phyloP scores from a whole-genome alignment of 495 filamentous ascomycete species.

The Penicillium cosmopolitanum region DNA sequence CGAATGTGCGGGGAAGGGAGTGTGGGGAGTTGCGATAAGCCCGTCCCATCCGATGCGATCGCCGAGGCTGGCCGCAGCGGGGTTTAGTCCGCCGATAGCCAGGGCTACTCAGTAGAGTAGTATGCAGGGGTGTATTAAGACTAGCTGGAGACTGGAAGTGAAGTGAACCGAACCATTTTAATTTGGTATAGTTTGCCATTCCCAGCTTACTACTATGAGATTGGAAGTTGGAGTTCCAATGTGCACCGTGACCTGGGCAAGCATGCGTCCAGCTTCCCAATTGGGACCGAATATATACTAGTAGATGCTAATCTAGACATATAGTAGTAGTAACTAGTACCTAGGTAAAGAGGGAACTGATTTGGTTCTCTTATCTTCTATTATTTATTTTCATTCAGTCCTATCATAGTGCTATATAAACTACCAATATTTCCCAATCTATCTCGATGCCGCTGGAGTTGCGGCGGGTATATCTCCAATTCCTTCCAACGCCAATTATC shows the following conservation, averaged over 20 bases:
- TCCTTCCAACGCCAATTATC: not conserved
- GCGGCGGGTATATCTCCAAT: slow-evolving; percentile 34
- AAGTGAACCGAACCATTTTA: too few relatives aligned
- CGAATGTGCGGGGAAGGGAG: slow-evolving; percentile 7
- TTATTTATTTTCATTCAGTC: not conserved
- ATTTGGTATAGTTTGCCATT: too few relatives aligned
- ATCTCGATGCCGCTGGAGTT: slow-evolving; percentile 25
- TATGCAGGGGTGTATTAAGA: too few relatives aligned
- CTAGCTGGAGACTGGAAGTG: too few relatives aligned
- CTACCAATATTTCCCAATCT: not conserved
- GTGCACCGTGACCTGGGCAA: not conserved
- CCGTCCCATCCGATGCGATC: too few relatives aligned
- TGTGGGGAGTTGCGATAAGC: slow-evolving; percentile 9
- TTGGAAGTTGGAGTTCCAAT: too few relatives aligned
- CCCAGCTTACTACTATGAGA: too few relatives aligned
- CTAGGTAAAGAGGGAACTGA: not conserved
- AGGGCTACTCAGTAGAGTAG: too few relatives aligned
- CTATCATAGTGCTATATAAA: not conserved
- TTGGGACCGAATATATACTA: not conserved
- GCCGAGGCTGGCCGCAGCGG: slow-evolving; percentile 16
- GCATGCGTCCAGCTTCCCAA: not conserved
- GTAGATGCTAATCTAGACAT: too few relatives aligned
- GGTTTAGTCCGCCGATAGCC: slow-evolving; percentile 19
- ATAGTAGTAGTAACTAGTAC: too few relatives aligned
- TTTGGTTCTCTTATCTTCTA: not conserved